Percentiles rank a stretch among this genome's conserved stretches.
Evolutionary conservation across 495 filamentous ascomycete genomes (phyloP).

Genomic region (Penicillium flavigenum): DNA sequence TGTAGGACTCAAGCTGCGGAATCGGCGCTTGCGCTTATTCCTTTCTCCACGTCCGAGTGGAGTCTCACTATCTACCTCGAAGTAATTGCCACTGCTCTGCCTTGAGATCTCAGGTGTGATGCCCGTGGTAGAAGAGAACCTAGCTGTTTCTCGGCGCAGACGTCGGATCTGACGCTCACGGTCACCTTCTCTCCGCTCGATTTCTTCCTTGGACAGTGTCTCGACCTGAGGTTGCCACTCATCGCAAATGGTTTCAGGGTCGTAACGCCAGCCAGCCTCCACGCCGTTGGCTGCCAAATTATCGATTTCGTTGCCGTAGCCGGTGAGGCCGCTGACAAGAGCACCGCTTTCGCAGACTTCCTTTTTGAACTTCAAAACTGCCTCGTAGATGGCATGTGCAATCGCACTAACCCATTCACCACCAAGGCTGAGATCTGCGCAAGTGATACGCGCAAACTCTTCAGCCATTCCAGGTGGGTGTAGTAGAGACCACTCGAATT

Average conservation of each 20-base stretch:
- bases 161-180: constrained; percentile 86
- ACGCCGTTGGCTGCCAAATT: constrained; percentile 78
- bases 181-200: constrained; percentile 95
- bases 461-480: constrained; percentile 91
- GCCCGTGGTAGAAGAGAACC: constrained; percentile 81
- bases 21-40: constrained; percentile 89
- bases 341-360: constrained; percentile 90
- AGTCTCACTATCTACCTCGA: constrained; percentile 62
- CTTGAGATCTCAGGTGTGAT: constrained; percentile 64
- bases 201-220: constrained; percentile 87
- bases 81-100: constrained; percentile 54
- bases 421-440: constrained; percentile 81
- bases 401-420: constrained; percentile 95
- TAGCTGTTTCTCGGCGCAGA: constrained; percentile 83
- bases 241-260: constrained; percentile 81
- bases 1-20: constrained; percentile 80
- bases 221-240: constrained; percentile 97
- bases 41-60: constrained; percentile 84
- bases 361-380: constrained; percentile 88
- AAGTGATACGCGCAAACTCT: constrained; percentile 86
- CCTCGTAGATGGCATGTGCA: constrained; percentile 95
- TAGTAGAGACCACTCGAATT: constrained; percentile 96
- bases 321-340: constrained; percentile 66
- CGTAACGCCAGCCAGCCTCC: constrained; percentile 92
- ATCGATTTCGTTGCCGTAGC: constrained; percentile 74